Base-by-base conservation (phyloP, 768 basidiomycete species). In the Gloeophyllum trabeum region DNA sequence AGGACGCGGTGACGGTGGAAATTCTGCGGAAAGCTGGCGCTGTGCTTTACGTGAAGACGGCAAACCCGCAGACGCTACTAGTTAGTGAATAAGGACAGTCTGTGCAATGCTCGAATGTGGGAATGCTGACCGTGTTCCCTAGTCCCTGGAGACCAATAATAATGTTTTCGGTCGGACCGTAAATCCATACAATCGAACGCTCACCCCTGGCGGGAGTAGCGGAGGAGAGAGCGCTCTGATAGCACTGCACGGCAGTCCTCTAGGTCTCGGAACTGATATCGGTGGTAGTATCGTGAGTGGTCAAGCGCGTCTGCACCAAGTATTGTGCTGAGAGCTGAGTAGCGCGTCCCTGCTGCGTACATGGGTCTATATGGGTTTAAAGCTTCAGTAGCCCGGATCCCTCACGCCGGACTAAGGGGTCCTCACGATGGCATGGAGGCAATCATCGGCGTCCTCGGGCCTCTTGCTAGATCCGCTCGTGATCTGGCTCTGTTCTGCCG, bases 131-230 rank as follows among this genome's bases (percentile, higher is more conserved):
- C 14, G 34, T 22, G 26, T 41, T 43, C 45, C 26, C 37, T 43
- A 75, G 71, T 63, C 70, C 3, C 54, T 74, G 36, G 75, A 76
- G 41, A 71, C 69, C 20, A 63, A 74, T 50, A 76, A 72, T 46
- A 71, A 75, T 39, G 56, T 66, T 24, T 70, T 57, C 50, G 67
- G 66, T 16, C 57, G 63, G 39, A 68, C 67, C n/a, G 35, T 57
- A 14, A 69, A 69, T 46, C 66, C 67, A 13, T 68, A 65, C 58
- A 75, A 75, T 53, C 61, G 63, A 38, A 53, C 53, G 1, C 49
- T 67, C 26, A 66, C 65, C 20, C 49, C 59, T 12, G 70, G 70
- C 26, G 70, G 71, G 19, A 71, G 69, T 39, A 69, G 66, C 23
- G 70, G 70, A 25, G 70, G 70, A 23, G 70, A 73, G 47, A 57